Evolutionary conservation across 495 filamentous ascomycete genomes (phyloP).

Genomic region (Neurospora sp.): DNA sequence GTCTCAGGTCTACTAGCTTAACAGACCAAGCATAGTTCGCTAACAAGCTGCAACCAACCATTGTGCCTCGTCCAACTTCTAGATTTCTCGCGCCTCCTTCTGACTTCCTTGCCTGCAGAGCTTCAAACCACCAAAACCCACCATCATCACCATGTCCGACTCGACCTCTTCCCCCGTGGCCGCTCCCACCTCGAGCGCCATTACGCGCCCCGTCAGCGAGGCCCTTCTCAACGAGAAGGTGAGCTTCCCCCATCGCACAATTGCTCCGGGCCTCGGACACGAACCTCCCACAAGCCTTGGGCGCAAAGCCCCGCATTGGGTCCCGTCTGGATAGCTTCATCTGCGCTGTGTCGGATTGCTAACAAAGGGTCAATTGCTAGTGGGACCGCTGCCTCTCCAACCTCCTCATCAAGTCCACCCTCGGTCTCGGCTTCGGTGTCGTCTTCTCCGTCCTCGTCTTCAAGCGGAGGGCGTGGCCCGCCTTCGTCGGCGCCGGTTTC

Average conservation of each 20-base stretch:
- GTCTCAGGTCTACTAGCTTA: not conserved
- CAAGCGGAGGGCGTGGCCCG: constrained; percentile 94
- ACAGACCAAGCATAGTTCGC: not conserved
- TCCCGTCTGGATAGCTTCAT: not conserved
- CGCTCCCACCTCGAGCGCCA: constrained; percentile 23
- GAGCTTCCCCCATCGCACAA: constrained; percentile 13
- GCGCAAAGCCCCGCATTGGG: constrained; percentile 1
- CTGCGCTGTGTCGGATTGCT: not conserved
- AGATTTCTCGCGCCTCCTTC: not conserved
- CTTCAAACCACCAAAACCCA: not conserved
- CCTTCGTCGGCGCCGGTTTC: constrained; percentile 83
- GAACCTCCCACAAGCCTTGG: not conserved
- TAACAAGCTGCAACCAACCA: not conserved
- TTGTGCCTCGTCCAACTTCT: not conserved
- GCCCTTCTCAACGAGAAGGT: constrained; percentile 95
- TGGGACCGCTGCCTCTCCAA: constrained; percentile 98
- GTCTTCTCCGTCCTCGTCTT: constrained; percentile 97
- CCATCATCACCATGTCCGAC: constrained; percentile 29
- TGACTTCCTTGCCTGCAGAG: not conserved
- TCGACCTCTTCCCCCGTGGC: constrained; percentile 15
- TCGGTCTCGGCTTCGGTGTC: constrained; percentile 91
- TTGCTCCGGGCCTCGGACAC: not conserved
- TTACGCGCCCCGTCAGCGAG: constrained; percentile 75
- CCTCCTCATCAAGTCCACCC: constrained; percentile 83
- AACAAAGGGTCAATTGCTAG: constrained; percentile 34